Base-by-base conservation (phyloP, 106 monocot species). In the Acanthochlamys bracteata region DNA sequence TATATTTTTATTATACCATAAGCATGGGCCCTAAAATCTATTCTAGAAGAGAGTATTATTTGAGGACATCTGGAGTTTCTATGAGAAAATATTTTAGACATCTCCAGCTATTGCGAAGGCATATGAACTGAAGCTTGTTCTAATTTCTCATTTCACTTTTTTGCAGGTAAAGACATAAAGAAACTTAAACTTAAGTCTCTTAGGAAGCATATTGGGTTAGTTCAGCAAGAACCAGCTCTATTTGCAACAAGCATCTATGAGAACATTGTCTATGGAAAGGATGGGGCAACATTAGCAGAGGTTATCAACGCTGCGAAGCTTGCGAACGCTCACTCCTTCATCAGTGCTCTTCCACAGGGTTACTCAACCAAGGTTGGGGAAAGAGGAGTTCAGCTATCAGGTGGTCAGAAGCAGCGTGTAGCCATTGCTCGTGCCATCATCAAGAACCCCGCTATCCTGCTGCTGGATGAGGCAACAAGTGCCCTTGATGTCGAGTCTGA, bases 291-390 rank as follows among this genome's bases (percentile, higher is more conserved):
- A 1, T 82, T 87, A 56, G 67, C 82, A 0, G 90, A 90, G 71
- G 84, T 95, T 8, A 69, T 95, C 0, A 90, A 95, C 71, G 86
- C 95, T 0, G 90, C 95, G 4, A 87, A 86, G 74, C 73, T 90
- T 2, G 95, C 95, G 21, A 95, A 95, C 68, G 95, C 95, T 25
- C 90, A 95, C 64, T 74, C 86, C 60, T 95, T 95, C 90, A 83
- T 95, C 25, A 90, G 82, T 33, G 73, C 78, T 3, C 74, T 95
- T 21, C 94, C 94, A 0, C 86, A 95, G 61, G 94, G 90, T 23
- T 95, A 95, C 80, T 55, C 54, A 1, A 95, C 94, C 0, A 77
- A 74, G 45, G 86, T 77, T 10, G 86, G 86, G 23, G 86, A 87
- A 71, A 63, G 86, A 25, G 86, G 86, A 12, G 76, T 87, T 53